phyloP scores from a whole-genome alignment of 2,329 filamentous ascomycete genomes.

The Neonectria punicea region DNA sequence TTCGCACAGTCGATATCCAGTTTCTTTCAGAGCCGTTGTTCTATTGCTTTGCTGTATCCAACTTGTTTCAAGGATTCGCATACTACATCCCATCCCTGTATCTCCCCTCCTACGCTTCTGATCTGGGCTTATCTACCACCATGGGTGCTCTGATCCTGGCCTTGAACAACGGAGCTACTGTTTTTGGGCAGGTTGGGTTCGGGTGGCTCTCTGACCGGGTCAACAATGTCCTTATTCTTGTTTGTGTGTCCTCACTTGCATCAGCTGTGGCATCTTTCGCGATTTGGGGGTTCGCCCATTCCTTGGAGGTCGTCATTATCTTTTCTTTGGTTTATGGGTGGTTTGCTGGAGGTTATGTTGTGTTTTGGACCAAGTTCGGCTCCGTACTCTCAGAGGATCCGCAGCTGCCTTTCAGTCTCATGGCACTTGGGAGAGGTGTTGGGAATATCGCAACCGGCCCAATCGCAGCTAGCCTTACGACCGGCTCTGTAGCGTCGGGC shows the following conservation, averaged over 20 bases:
- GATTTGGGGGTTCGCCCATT: conserved; percentile 64
- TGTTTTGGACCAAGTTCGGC: conserved; percentile 44
- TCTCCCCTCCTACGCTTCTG: conserved; percentile 60
- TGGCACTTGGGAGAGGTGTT: conserved; percentile 45
- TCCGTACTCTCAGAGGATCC: conserved; percentile 42
- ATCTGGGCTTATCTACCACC: conserved; percentile 51
- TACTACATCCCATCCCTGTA: conserved; percentile 67
- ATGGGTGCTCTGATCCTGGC: conserved; percentile 59
- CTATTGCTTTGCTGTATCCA: conserved; percentile 57
- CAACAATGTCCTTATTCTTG: conserved; percentile 57
- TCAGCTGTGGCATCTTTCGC: conserved; percentile 61
- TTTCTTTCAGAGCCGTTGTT: conserved; percentile 42
- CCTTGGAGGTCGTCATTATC: conserved; percentile 55
- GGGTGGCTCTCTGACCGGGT: conserved; percentile 58
- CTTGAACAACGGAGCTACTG: conserved; percentile 59
- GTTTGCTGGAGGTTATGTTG: conserved; percentile 58
- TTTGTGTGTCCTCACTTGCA: conserved; percentile 54
- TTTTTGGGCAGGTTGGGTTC: conserved; percentile 57
- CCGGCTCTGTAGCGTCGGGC: conserved; percentile 20
- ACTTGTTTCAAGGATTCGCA: conserved; percentile 62
- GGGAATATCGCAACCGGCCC: conserved; percentile 43
- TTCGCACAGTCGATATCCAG: conserved; percentile 39
- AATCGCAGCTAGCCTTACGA: conserved; percentile 36
- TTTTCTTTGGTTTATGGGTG: conserved; percentile 67
- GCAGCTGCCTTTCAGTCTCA: conserved; percentile 40